phyloP scores from a whole-genome alignment of 2,329 filamentous ascomycete species.

The Calonectria hawksworthii region DNA sequence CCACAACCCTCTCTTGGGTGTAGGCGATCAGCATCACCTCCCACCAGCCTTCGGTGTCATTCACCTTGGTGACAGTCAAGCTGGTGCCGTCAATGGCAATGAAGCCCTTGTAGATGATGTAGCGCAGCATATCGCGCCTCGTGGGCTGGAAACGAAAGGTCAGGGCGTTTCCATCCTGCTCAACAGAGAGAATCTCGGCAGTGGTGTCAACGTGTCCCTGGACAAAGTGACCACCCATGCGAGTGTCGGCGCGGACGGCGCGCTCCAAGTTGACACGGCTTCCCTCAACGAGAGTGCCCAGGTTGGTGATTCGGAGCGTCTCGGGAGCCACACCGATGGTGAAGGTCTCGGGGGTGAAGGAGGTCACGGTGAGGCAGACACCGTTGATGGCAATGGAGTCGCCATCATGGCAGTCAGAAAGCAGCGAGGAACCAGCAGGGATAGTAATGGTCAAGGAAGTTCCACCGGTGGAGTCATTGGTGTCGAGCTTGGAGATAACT shows the following conservation, averaged over 20 bases:
- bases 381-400: slow-evolving; percentile 98
- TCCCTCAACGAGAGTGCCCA: slow-evolving; percentile 78
- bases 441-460: slow-evolving; percentile 91
- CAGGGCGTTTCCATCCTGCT: slow-evolving; percentile 89
- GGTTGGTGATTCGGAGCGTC: slow-evolving; percentile 94
- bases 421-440: slow-evolving; percentile 75
- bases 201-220: slow-evolving; percentile 97
- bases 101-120: slow-evolving; percentile 97
- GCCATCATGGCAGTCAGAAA: slow-evolving; percentile 86
- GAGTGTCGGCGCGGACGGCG: slow-evolving; percentile 89
- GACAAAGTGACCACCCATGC: slow-evolving; percentile 98
- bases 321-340: slow-evolving; percentile 95
- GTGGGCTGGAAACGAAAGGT: slow-evolving; percentile 86
- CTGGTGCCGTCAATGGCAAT: slow-evolving; percentile 95
- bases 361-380: slow-evolving; percentile 90
- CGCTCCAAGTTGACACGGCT: slow-evolving; percentile 92
- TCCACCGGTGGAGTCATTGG: slow-evolving; percentile 86
- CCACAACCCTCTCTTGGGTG: slow-evolving; percentile 92
- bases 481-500: slow-evolving; percentile 88
- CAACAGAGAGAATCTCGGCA: slow-evolving; percentile 79
- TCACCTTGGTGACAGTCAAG: slow-evolving; percentile 89
- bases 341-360: slow-evolving; percentile 72
- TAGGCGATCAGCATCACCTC: slow-evolving; percentile 99
- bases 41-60: slow-evolving; percentile 85
- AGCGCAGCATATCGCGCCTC: slow-evolving; percentile 79